Evolutionary conservation across 805 yeast species (phyloP).

Genomic region (Priceomyces medius): DNA sequence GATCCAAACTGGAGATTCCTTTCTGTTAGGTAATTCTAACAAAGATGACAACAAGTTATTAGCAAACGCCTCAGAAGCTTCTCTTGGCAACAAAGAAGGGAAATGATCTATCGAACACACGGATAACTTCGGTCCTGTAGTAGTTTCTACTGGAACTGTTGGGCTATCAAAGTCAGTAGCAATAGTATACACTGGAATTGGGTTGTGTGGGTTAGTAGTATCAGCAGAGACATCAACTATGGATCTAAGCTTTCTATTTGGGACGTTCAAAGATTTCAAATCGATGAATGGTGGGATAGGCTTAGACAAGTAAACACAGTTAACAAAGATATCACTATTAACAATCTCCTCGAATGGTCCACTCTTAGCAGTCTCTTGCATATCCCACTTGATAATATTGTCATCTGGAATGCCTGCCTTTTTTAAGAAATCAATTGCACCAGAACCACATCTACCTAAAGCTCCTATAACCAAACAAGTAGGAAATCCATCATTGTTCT

Average conservation of each 20-base stretch:
- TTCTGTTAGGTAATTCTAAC: conserved; percentile 78
- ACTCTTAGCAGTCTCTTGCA: conserved; percentile 92
- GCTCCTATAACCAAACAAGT: conserved; percentile 92
- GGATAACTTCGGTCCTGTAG: conserved; percentile 79
- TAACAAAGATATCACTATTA: conserved; percentile 83
- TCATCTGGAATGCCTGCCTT: conserved; percentile 86
- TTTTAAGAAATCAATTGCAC: conserved; percentile 82
- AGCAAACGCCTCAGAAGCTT: conserved; percentile 90
- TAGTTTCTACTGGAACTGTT: conserved; percentile 78
- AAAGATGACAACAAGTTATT: conserved; percentile 86
- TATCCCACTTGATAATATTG: conserved; percentile 91
- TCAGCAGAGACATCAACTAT: conserved; percentile 98
- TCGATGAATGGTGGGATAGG: conserved; percentile 93
- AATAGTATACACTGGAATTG: conserved; percentile 87
- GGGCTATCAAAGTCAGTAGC: conserved; percentile 92
- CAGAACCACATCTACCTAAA: conserved; percentile 97
- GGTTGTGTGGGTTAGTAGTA: conserved; percentile 97
- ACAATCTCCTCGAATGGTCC: conserved; percentile 96
- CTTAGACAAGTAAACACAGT: conserved; percentile 90
- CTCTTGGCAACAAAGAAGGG: conserved; percentile 95
- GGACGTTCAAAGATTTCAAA: conserved; percentile 60
- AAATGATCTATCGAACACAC: conserved; percentile 95
- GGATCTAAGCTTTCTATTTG: conserved; percentile 76
- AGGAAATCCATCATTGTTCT: conserved; percentile 67
- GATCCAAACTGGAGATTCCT: conserved; percentile 85